Evolutionary conservation across 306 rosid genomes (phyloP).

Genomic region (Echinosophora koreensis): DNA sequence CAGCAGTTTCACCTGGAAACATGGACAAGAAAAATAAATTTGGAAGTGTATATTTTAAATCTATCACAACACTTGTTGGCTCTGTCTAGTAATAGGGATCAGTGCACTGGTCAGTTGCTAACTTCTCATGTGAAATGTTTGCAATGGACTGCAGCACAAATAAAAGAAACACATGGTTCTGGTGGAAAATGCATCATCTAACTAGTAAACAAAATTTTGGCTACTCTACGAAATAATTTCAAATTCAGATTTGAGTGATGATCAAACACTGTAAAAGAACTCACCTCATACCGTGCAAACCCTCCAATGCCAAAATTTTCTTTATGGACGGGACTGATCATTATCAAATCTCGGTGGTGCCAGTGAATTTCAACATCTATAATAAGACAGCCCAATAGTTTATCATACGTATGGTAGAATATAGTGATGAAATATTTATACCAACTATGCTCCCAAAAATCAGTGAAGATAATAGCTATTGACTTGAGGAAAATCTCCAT

Average conservation of each 20-base stretch:
- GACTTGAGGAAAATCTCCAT: not conserved
- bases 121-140: slow-evolving; percentile 36
- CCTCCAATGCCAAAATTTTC: slow-evolving; percentile 78
- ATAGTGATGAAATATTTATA: slow-evolving; percentile 30
- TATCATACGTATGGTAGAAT: slow-evolving; percentile 17
- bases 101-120: not conserved
- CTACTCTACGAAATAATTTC: slow-evolving; percentile 4
- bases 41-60: slow-evolving; percentile 20
- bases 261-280: slow-evolving; percentile 29
- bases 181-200: slow-evolving; percentile 5
- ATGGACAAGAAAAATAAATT: slow-evolving; percentile 21
- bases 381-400: slow-evolving; percentile 40
- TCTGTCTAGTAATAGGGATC: not conserved
- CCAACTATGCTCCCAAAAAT: slow-evolving; percentile 15
- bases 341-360: slow-evolving; percentile 61
- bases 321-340: slow-evolving; percentile 56
- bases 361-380: slow-evolving; percentile 76
- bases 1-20: slow-evolving; percentile 68
- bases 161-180: slow-evolving; percentile 1
- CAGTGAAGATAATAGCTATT: slow-evolving; percentile 12
- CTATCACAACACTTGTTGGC: not conserved
- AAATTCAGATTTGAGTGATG: slow-evolving; percentile 20
- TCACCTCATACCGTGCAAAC: slow-evolving; percentile 77
- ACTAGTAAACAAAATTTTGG: not conserved
- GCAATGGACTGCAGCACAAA: slow-evolving; percentile 17